phyloP scores from a whole-genome alignment of 108 stramenopile genomes.

The Cylindrotheca closterium region DNA sequence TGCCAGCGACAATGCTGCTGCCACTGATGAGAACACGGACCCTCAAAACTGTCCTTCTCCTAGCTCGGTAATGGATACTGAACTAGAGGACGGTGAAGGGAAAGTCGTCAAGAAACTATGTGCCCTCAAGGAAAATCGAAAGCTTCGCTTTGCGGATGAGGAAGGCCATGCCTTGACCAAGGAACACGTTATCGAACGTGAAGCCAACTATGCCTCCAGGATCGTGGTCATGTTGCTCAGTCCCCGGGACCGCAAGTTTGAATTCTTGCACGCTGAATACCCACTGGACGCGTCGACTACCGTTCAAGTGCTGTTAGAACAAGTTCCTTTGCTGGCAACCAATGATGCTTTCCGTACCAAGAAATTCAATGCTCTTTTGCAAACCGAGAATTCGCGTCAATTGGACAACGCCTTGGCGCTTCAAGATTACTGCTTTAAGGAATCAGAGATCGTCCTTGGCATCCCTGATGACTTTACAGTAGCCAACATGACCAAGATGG shows the following conservation, averaged over 20 bases:
- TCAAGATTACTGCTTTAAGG: constrained; percentile 1
- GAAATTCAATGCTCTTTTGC: constrained; percentile 10
- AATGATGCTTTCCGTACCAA: constrained; percentile 4
- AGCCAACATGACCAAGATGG: background rate
- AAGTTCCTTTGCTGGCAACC: constrained; percentile 11
- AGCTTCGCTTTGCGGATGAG: background rate
- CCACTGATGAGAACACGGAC: no score
- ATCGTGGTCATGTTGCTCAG: constrained; percentile 21
- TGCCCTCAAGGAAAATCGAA: background rate
- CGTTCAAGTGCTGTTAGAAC: constrained; percentile 21
- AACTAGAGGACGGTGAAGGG: background rate
- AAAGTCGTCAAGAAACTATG: background rate
- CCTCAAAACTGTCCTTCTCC: background rate
- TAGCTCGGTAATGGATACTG: background rate
- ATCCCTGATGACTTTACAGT: background rate
- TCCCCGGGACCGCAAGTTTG: constrained; percentile 29
- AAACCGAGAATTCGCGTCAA: background rate
- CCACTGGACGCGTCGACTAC: constrained; percentile 15
- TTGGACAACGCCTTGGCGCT: background rate
- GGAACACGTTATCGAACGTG: background rate
- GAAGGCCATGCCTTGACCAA: background rate
- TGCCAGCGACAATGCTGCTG: background rate
- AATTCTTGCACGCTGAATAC: constrained; percentile 31
- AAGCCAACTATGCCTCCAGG: background rate
- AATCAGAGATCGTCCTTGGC: constrained; percentile 12